These are phyloP conservation scores for Aspergillus pseudoviridinutans DNA, from an alignment of 2,329 filamentous ascomycete species.

Conservation along the genomic window DNA sequence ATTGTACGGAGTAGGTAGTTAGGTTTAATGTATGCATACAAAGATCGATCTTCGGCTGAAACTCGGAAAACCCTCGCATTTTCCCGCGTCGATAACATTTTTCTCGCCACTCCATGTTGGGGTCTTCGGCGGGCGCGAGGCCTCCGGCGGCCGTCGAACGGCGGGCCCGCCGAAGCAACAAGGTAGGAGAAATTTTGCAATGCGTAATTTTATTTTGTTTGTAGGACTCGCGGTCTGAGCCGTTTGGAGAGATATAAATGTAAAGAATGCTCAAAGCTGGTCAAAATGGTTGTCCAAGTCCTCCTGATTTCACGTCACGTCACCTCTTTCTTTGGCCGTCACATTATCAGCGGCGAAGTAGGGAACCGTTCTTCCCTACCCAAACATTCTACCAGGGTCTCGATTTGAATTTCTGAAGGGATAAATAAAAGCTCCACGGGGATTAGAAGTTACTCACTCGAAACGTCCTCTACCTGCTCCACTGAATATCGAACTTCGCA, in stretches of 20 bases:
- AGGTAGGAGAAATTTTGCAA: background rate
- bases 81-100: background rate
- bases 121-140: too few relatives aligned
- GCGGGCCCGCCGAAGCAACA: too few relatives aligned
- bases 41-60: background rate
- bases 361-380: background rate
- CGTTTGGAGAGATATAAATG: background rate
- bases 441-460: background rate
- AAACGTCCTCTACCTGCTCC: background rate
- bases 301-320: background rate
- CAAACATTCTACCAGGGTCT: background rate
- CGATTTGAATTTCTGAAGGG: background rate
- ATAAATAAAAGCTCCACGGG: background rate
- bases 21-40: background rate
- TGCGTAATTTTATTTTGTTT: background rate
- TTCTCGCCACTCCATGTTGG: background rate
- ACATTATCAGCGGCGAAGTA: background rate
- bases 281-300: background rate
- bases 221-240: background rate
- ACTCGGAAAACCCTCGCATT: background rate
- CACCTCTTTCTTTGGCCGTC: background rate
- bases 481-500: background rate
- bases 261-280: background rate
- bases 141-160: too few relatives aligned
- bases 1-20: background rate